Evolutionary conservation across 805 yeast species (phyloP).

Genomic region (Millerozyma miso): DNA sequence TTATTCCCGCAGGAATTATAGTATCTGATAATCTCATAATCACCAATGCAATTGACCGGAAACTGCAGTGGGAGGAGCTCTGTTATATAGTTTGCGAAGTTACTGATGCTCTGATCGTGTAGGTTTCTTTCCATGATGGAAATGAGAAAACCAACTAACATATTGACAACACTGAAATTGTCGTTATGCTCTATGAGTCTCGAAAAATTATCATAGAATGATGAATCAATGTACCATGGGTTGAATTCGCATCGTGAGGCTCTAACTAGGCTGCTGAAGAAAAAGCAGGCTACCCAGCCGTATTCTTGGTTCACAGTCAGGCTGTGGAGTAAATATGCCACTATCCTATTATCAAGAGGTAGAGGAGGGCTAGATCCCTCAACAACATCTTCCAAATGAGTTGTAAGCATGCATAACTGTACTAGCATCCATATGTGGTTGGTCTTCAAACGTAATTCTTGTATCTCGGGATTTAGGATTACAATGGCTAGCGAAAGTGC

Average conservation of each 20-base stretch:
- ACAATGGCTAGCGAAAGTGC: neutral
- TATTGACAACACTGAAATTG: neutral
- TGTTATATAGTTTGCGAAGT: neutral
- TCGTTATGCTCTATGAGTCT: neutral
- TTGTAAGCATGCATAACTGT: neutral
- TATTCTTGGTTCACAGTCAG: neutral
- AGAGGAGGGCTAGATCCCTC: neutral
- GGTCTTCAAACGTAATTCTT: neutral
- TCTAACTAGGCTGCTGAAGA: neutral
- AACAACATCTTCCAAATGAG: neutral
- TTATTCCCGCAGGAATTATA: slow-evolving; percentile 3
- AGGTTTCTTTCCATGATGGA: no score
- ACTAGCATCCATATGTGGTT: neutral
- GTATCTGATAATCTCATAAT: slow-evolving; percentile 2
- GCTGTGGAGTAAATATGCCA: neutral
- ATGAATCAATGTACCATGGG: neutral
- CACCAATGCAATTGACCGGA: slow-evolving; percentile 4
- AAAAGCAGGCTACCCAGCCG: neutral
- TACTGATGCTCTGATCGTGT: neutral
- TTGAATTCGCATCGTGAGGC: neutral
- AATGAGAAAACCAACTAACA: neutral
- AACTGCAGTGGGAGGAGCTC: neutral
- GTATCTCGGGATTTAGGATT: neutral
- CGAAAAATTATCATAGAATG: neutral
- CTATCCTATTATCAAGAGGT: neutral